Evolutionary conservation across 805 yeast species (phyloP), one percentile per base, ranked within the genome.

Genomic region (Clavispora fructus): DNA sequence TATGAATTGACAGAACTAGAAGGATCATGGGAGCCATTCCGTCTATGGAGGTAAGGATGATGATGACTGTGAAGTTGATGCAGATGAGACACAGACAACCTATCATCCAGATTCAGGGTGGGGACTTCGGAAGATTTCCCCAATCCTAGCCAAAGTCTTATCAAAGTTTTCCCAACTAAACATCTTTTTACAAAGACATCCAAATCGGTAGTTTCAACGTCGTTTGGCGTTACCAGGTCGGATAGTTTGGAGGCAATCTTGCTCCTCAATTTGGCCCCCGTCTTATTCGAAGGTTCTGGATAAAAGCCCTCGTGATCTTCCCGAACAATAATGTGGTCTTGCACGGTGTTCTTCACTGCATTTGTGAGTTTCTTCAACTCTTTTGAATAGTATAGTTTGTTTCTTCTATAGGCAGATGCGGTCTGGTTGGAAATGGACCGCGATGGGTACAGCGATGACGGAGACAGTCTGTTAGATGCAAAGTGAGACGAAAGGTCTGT

Each of bases 291-390:
- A 7, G 50, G 30, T 8, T 51, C 49, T 4, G 51, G 35, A 23
- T 46, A 53, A 3, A 49, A 35, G 19, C 48, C 58, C 23, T 54
- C 58, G 14, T 42, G 48, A 19, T 51, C 57, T 17, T 53, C 57
- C 25, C 53, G 47, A 16, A 51, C 53, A 42, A 50, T 63, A 28
- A 68, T 69, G 48, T 65, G 66, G 58, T 87, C 94, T 55, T 83
- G 86, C 23, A 87, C 86, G 0, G 90, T 83, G 16, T 80, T 75
- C 56, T 85, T 86, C 31, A 87, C 86, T 29, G 78, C 88, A 51
- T 78, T 81, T 39, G 83, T 82, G 41, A 83, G 61, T 44, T 80
- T 79, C 45, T 70, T 68, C 35, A 72, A 57, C 46, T 72, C 77
- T 44, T 66, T 65, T n/a, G 73, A 62, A 44, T 70, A 71, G 45